Base-by-base conservation (phyloP, 2,329 filamentous ascomycete species). In the Fusarium austroafricanum region DNA sequence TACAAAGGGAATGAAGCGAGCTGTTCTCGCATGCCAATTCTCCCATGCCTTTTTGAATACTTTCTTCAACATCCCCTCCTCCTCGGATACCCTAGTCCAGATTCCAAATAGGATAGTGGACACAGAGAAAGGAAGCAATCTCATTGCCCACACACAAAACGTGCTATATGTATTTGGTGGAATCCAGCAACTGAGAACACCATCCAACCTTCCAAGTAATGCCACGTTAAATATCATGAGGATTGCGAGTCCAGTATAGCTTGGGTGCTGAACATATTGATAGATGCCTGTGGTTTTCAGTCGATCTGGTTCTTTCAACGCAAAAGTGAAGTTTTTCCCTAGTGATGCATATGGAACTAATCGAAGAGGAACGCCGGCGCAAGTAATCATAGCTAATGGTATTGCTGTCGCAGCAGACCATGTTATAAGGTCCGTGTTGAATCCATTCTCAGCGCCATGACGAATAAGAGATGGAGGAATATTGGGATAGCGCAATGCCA, bases 271-370 rank as follows among this genome's bases (percentile, higher is more conserved):
- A 4, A 86, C 73, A 61, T 81, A 83, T 18, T 65, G 62, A 61
- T 87, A 87, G 3, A 87, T 73, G 0, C 84, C 84, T 1, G 68
- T 75, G 0, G 83, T 87, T 14, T 80, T 77, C 10, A 87, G 73
- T 2, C 73, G 67, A 57, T 83, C 78, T 2, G 86, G 86, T 51
- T 77, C 70, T 1, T 81, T 75, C 3, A 88, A 79, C 3, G 79
- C 77, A 66, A 86, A 88, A 0, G 85, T 88, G 67, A 87, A 88
- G 57, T 85, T 81, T 11, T 73, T 76, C 2, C 85, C 86, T 0
- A 88, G 78, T 0, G 79, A 73, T 0, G 76, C 73, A 65, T 81
- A 87, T 0, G 84, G 79, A 0, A 76, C 55, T 12, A 79, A 58
- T 8, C 78, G 77, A 6, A 79, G 67, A 23, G 76, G 73, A 4